Evolutionary conservation across 495 filamentous ascomycete species (phyloP).

Genomic region (Talaromyces liani): DNA sequence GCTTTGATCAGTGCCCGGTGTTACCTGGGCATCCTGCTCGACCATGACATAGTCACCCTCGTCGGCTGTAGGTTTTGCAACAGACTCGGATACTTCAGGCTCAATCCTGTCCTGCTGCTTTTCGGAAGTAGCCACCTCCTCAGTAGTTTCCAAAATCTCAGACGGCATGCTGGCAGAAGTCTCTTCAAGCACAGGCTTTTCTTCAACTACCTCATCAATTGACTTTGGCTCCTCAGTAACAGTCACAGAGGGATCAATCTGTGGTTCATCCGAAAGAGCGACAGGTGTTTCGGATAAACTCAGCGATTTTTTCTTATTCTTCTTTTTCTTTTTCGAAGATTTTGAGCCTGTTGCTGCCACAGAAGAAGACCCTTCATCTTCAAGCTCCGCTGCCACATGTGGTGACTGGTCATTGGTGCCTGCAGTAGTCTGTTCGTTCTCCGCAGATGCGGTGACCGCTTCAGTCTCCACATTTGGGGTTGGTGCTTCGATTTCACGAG

Average conservation of each 20-base stretch:
- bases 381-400: slow-evolving; percentile 9
- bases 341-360: not conserved
- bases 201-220: not conserved
- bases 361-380: slow-evolving; percentile 4
- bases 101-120: not conserved
- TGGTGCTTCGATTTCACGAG: not conserved
- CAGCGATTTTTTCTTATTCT: slow-evolving; percentile 11
- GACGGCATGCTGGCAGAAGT: not conserved
- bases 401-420: not conserved
- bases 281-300: not conserved
- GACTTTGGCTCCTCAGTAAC: not conserved
- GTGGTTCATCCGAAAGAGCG: not conserved
- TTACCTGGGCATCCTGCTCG: not conserved
- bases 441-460: not conserved
- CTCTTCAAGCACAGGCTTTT: not conserved
- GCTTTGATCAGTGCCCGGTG: not conserved
- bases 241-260: not conserved
- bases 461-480: slow-evolving; percentile 5
- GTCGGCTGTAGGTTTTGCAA: not conserved
- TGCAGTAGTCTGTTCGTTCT: slow-evolving; percentile 4
- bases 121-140: not conserved
- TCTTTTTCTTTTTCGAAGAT: slow-evolving; percentile 9
- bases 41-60: not conserved
- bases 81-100: not conserved
- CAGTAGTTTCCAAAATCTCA: not conserved